A percentile compares a stretch with the other conserved stretches of the same genome.
Conservation (phyloP, 345 rosid species). For the Raphanus sativus region DNA sequence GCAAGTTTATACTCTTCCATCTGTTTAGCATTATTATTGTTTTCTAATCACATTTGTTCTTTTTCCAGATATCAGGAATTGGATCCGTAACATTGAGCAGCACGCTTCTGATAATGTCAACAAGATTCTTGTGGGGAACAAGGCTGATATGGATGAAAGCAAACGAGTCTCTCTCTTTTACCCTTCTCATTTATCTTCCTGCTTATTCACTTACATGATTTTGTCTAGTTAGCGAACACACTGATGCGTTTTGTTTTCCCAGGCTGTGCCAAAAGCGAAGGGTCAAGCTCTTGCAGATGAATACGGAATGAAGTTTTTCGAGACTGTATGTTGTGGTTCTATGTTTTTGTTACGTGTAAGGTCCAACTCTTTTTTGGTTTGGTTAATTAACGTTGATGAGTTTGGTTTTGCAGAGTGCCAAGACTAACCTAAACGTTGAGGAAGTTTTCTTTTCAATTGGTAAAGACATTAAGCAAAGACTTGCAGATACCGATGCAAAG, state of each 20-base stretch:
- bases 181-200: slow-evolving; percentile 6
- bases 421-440: slow-evolving; percentile 81
- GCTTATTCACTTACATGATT: neutral
- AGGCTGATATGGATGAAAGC: slow-evolving; percentile 99
- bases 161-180: slow-evolving; percentile 64
- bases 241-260: slow-evolving; percentile 3
- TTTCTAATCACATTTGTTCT: neutral
- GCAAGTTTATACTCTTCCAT: neutral
- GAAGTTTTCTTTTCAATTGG: slow-evolving; percentile 88
- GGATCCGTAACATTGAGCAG: slow-evolving; percentile 99
- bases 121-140: slow-evolving; percentile 97
- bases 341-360: neutral
- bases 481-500: slow-evolving; percentile 67
- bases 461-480: slow-evolving; percentile 82
- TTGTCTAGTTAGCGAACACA: slow-evolving; percentile 14
- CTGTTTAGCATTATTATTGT: neutral
- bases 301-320: slow-evolving; percentile 92
- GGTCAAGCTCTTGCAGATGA: slow-evolving; percentile 99
- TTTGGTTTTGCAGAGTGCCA: slow-evolving; percentile 66
- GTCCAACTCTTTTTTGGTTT: slow-evolving; percentile 2
- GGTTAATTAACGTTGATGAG: slow-evolving; percentile 30
- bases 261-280: slow-evolving; percentile 94
- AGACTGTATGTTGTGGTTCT: slow-evolving; percentile 67
- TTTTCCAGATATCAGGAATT: slow-evolving; percentile 78
- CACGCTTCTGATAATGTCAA: slow-evolving; percentile 99